These are phyloP conservation scores for Pelargonium citronellum DNA, from an alignment of 441 rosid species.

Conservation along the genomic window DNA sequence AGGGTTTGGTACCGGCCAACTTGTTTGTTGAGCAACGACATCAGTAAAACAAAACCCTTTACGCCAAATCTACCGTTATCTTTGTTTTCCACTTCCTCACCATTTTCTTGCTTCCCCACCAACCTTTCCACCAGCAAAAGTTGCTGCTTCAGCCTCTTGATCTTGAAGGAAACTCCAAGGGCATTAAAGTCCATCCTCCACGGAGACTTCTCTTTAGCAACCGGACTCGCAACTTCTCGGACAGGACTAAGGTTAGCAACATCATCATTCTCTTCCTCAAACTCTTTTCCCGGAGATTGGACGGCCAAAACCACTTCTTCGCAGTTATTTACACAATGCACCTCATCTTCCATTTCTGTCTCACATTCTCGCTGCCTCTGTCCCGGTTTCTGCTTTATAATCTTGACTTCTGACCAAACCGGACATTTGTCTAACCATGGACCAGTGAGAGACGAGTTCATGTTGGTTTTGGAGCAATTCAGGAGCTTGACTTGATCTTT, in stretches of 20 bases:
- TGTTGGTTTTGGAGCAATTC: conserved; percentile 30
- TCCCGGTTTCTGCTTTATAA: conserved; percentile 28
- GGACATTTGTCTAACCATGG: conserved; percentile 23
- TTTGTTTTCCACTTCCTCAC: conserved; percentile 31
- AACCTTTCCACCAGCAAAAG: conserved; percentile 74
- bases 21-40: conserved; percentile 68
- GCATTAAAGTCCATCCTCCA: conserved; percentile 88
- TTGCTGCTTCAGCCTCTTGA: conserved; percentile 86
- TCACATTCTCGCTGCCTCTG: conserved; percentile 35
- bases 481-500: conserved; percentile 38
- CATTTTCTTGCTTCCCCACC: conserved; percentile 49
- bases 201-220: conserved; percentile 29
- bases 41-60: conserved; percentile 35
- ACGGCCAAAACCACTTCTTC: conserved; percentile 22
- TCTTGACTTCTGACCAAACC: conserved; percentile 35
- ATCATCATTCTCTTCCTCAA: conserved; percentile 35
- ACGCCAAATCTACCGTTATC: conserved; percentile 25
- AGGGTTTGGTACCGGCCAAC: conserved; percentile 73
- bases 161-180: conserved; percentile 82
- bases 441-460: conserved; percentile 27
- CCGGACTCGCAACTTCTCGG: conserved; percentile 28
- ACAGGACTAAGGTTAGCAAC: conserved; percentile 26
- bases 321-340: conserved; percentile 14
- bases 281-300: conserved; percentile 54
- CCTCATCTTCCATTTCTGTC: conserved; percentile 30